Evolutionary conservation across 495 filamentous ascomycete genomes (phyloP), one percentile per base, ranked within the genome.

Genomic region (Tuber brumale): DNA sequence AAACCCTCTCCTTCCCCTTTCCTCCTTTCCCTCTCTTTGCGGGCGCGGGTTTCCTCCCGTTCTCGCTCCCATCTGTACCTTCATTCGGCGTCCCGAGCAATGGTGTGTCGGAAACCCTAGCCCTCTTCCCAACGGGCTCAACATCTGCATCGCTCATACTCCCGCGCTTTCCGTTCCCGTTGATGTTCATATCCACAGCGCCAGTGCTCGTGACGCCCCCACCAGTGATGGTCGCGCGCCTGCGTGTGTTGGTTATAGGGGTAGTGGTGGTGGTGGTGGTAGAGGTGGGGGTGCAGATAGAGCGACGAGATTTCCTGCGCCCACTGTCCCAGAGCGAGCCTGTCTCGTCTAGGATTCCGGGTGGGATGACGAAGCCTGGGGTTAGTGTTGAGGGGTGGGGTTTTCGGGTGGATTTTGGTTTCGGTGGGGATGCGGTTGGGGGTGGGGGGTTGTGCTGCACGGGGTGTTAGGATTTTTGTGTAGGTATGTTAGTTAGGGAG

Each of bases 251-350:
- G 39, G 14, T 31, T 51, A 27, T 23, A 43, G 70, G 61, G 35
- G 69, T 35, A 70, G 69, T 3, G 42, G 70, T 43, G 42, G 70
- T 43, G 16, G 44, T 45, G 35, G 70, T 21, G 42, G 37, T 4
- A 39, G 18, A 1, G 27, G 6, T 21, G 35, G 21, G 19, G 42
- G 51, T 6, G n/a, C 23, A 10, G 57, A 74, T 31, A 70, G 70
- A 70, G 6, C 77, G 75, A 9, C 76, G 57, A 12, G 78, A 80
- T 21, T 70, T 35, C 9, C 80, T 78, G 7, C 81, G 80, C 18
- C 80, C 80, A 21, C 72, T 81, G 7, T 79, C 76, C 80, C 76
- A 79, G 2, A 73, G 42, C 18, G 71, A 76, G 0, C 81, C 81
- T 1, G 76, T 82, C 21, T 51, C 19, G 3, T 74, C 75, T 3